Percentiles rank a stretch among this genome's conserved stretches.
Conservation (phyloP, 371 early-diverging fungal species). For the Umbelopsis sp. region DNA sequence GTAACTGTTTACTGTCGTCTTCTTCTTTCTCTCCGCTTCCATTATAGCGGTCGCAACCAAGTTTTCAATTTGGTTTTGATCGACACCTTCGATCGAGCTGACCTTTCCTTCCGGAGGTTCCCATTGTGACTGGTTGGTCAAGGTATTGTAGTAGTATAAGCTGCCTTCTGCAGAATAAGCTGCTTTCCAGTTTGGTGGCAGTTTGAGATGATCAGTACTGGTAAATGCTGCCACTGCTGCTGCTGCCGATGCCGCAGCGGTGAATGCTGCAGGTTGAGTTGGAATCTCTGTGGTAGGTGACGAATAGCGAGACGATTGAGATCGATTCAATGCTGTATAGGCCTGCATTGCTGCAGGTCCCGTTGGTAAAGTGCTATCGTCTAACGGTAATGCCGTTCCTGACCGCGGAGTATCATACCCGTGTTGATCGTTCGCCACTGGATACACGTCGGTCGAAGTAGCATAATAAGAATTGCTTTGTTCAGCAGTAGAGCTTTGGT, state of each 20-base stretch:
- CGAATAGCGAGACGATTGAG: conserved; percentile 13
- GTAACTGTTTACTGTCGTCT: background rate
- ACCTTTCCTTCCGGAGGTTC: conserved; percentile 38
- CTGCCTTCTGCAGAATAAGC: conserved; percentile 38
- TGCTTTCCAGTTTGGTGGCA: conserved; percentile 43
- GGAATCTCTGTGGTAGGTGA: conserved; percentile 1
- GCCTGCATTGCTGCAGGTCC: conserved; percentile 9
- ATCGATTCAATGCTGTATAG: background rate
- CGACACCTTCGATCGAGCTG: conserved; percentile 38
- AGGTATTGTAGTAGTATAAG: conserved; percentile 44
- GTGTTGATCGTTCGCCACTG: background rate
- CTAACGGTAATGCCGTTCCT: background rate
- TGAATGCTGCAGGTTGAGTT: background rate
- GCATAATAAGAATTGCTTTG: background rate
- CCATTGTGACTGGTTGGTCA: conserved; percentile 52
- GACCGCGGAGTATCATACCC: background rate
- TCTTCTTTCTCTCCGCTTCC: conserved; percentile 29
- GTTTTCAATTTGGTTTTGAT: conserved; percentile 29
- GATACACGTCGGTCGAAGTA: background rate
- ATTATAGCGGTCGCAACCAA: conserved; percentile 36
- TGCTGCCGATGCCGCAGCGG: background rate
- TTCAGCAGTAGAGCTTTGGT: background rate
- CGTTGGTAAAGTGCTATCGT: background rate
- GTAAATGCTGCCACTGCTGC: background rate
- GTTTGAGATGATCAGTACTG: conserved; percentile 7